phyloP scores from a whole-genome alignment of 2,329 filamentous ascomycete species.

The Graphiopsis chlorocephala region DNA sequence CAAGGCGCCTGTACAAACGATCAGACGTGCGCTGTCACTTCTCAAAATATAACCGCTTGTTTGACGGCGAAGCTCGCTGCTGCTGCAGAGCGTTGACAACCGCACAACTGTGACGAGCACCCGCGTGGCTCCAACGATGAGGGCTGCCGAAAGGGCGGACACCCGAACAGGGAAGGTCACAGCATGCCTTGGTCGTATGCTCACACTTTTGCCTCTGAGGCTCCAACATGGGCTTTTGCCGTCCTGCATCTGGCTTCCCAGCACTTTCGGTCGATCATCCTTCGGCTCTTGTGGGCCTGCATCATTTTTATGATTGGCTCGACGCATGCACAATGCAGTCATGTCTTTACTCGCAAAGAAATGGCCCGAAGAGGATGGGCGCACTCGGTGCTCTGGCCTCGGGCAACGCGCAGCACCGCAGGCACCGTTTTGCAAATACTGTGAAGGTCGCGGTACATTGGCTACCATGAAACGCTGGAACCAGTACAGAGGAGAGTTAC shows the following conservation, averaged over 20 bases:
- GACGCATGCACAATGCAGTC: slow-evolving; percentile 1
- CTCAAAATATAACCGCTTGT: slow-evolving; percentile 1
- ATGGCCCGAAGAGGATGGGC: not conserved
- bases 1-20: slow-evolving; percentile 15
- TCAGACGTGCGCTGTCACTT: slow-evolving; percentile 14
- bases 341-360: not conserved
- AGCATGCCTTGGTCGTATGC: not conserved
- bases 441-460: not conserved
- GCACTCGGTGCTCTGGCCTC: slow-evolving; percentile 7
- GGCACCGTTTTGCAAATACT: not conserved
- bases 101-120: not conserved
- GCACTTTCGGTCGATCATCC: slow-evolving; percentile 1
- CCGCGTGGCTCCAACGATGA: slow-evolving; percentile 9
- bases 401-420: slow-evolving; percentile 4
- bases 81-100: slow-evolving; percentile 12
- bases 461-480: slow-evolving; percentile 8
- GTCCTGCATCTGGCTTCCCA: not conserved
- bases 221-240: slow-evolving; percentile 1
- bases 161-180: slow-evolving; percentile 8
- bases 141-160: not conserved
- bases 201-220: slow-evolving; percentile 10
- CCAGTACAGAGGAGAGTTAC: slow-evolving; percentile 13
- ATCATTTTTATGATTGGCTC: slow-evolving; percentile 3
- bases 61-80: slow-evolving; percentile 16
- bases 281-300: slow-evolving; percentile 4